Conservation (phyloP, 192 early-diverging fungal genomes). For the Entomortierella parvispora region DNA sequence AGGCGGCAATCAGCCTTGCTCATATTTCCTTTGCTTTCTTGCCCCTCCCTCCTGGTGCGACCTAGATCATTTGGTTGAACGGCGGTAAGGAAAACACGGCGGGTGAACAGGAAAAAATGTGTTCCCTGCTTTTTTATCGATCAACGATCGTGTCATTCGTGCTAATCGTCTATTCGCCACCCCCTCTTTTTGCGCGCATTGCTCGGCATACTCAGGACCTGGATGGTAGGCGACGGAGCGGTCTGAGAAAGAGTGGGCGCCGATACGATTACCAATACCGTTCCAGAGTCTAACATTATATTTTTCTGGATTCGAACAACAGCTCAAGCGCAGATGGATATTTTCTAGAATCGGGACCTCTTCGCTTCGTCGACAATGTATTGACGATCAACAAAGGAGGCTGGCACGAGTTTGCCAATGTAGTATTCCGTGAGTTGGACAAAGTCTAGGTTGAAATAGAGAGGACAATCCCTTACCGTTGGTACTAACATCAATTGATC, state of each 20-base stretch:
- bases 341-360: slow-evolving; percentile 70
- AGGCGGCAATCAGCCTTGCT: no score
- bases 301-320: no score
- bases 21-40: slow-evolving; percentile 4
- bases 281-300: no score
- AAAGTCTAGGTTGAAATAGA: not conserved
- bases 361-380: slow-evolving; percentile 53
- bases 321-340: slow-evolving; percentile 70
- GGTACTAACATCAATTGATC: not conserved
- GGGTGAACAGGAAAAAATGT: not conserved
- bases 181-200: not conserved
- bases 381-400: slow-evolving; percentile 56
- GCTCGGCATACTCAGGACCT: slow-evolving; percentile 10
- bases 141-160: not conserved
- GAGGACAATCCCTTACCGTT: not conserved
- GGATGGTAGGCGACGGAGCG: slow-evolving; percentile 18
- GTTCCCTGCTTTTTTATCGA: not conserved
- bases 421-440: slow-evolving; percentile 59
- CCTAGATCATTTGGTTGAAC: slow-evolving; percentile 72
- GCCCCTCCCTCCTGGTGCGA: not conserved
- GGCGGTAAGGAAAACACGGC: slow-evolving; percentile 54
- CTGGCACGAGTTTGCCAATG: slow-evolving; percentile 71
- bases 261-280: no score
- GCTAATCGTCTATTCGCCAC: not conserved
- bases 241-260: no score